A percentile compares a stretch with the other conserved stretches of the same genome.
These are phyloP conservation scores for Canna indica DNA, from an alignment of 176 grass and related monocot species.

Conservation along the genomic window DNA sequence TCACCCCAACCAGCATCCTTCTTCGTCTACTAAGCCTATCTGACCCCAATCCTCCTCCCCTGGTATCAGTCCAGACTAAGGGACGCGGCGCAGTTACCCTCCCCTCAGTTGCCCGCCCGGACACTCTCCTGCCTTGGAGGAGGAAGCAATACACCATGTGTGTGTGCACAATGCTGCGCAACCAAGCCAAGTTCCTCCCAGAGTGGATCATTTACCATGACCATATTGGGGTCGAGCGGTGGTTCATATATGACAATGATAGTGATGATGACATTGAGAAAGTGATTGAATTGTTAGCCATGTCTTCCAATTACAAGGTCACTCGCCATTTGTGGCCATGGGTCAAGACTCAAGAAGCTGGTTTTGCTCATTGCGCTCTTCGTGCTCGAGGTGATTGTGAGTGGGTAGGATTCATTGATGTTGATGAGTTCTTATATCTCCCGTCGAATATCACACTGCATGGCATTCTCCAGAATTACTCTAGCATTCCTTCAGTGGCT, in stretches of 20 bases:
- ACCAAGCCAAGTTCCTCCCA: slow-evolving; percentile 69
- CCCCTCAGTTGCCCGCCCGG: slow-evolving; percentile 55
- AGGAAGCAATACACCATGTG: slow-evolving; percentile 74
- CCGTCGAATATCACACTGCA: slow-evolving; percentile 46
- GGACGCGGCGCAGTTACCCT: slow-evolving; percentile 48
- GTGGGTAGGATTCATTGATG: slow-evolving; percentile 89
- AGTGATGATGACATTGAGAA: slow-evolving; percentile 74
- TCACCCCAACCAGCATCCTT: slow-evolving; percentile 49
- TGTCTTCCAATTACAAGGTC: slow-evolving; percentile 41
- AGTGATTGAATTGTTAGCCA: slow-evolving; percentile 32
- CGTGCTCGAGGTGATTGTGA: slow-evolving; percentile 55
- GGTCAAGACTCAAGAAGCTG: slow-evolving; percentile 94
- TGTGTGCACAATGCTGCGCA: slow-evolving; percentile 93
- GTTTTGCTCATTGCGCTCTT: slow-evolving; percentile 89
- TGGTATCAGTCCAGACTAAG: slow-evolving; percentile 73
- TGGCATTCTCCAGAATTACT: slow-evolving; percentile 57
- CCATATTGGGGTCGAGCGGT: slow-evolving; percentile 45
- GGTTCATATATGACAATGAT: slow-evolving; percentile 99
- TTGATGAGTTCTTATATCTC: slow-evolving; percentile 88
- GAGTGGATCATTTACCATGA: slow-evolving; percentile 90
- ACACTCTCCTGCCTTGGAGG: slow-evolving; percentile 30
- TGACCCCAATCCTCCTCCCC: slow-evolving; percentile 32
- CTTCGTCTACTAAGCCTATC: slow-evolving; percentile 14
- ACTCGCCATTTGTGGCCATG: slow-evolving; percentile 77
- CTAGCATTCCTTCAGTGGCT: slow-evolving; percentile 37